Evolutionary conservation across 257 asterid species (phyloP).

Genomic region (Nicotiana tabacum): DNA sequence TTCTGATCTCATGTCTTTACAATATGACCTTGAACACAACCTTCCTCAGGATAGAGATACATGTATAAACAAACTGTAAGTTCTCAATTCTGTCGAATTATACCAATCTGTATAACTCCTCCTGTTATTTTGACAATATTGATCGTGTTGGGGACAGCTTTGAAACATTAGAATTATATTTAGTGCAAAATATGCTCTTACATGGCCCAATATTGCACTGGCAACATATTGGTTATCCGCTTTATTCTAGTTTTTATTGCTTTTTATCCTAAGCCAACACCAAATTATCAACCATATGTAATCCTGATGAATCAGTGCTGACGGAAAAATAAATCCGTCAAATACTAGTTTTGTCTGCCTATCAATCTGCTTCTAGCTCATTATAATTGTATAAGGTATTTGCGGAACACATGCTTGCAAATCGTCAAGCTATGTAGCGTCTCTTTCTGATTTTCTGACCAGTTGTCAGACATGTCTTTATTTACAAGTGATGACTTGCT

Average conservation of each 20-base stretch:
- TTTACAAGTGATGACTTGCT: background rate
- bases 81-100: conserved; percentile 4
- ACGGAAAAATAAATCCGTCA: background rate
- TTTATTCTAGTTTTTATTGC: background rate
- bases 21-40: conserved; percentile 90
- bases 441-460: background rate
- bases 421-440: background rate
- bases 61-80: conserved; percentile 91
- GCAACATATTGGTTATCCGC: background rate
- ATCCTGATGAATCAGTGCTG: background rate
- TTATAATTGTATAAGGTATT: background rate
- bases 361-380: background rate
- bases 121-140: background rate
- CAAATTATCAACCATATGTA: background rate
- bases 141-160: background rate
- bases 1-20: conserved; percentile 74
- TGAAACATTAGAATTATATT: background rate
- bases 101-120: background rate
- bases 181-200: background rate
- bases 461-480: background rate
- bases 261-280: background rate
- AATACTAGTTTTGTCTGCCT: background rate
- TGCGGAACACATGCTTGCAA: background rate
- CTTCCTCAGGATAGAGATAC: conserved; percentile 94
- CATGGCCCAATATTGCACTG: background rate